Base-by-base conservation (phyloP, 1,139 yeast genomes). In the Lodderomyces margitis region DNA sequence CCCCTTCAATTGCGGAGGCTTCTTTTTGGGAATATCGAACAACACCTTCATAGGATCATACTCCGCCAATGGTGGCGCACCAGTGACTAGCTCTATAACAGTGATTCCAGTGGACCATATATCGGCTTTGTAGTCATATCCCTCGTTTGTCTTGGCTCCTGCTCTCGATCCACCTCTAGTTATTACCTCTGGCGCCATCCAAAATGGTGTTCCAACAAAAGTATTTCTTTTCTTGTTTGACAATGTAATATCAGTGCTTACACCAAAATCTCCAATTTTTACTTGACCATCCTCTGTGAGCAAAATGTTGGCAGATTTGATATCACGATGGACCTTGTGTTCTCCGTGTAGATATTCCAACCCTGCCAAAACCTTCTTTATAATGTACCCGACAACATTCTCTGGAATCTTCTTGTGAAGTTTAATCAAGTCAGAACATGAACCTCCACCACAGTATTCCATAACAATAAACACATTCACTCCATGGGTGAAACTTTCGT, bases 181-280 rank as follows among this genome's bases (percentile, higher is more conserved):
- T 20, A 87, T 83, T 23, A 87, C 84, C 56, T 87, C 96, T 0
- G 95, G 96, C 0, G 95, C 95, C 95, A 87, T 87, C 95, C 95
- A 87, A 59, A 80, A 86, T 15, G 95, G 95, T 0, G 95, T 87
- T 0, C 96, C 96, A 27, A 87, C 95, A 68, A 87, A 83, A 0
- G 95, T 87, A 46, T 78, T 72, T 49, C 81, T 76, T 49, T 77
- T 78, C 40, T 74, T 70, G 38, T 71, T 68, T 1, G 87, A 79
- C 32, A 78, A 68, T n/a, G 83, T 75, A 30, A 86, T 67, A 55
- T 85, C 88, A 0, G 92, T 92, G 53, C 91, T 83, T 7, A 87
- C 95, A 1, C 96, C 96, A 68, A 87, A 87, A 63, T 87, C 96
- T 0, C 88, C 95, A 34, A 87, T 62, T 57, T 87, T 87, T 12